These are phyloP conservation scores for Penicillium atrosanguineum DNA, from an alignment of 495 filamentous ascomycete species.

Conservation along the genomic window DNA sequence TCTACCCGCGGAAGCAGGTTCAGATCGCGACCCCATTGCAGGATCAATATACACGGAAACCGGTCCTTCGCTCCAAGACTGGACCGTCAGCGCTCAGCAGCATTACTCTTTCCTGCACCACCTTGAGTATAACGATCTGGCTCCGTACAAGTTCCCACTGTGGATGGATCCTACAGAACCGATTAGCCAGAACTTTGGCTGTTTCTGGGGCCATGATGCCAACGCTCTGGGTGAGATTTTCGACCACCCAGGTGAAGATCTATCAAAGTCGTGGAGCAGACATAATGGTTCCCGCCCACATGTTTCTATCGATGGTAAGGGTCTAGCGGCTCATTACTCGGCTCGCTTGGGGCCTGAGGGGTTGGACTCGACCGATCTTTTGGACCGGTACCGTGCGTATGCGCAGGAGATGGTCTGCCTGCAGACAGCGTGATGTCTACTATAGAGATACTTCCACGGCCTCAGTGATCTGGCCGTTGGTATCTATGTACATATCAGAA, in stretches of 20 bases:
- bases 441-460: background rate
- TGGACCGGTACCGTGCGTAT: conserved; percentile 51
- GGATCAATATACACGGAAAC: conserved; percentile 29
- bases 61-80: conserved; percentile 38
- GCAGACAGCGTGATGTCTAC: conserved; percentile 9
- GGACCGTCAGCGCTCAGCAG: conserved; percentile 52
- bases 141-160: conserved; percentile 51
- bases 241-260: conserved; percentile 3
- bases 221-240: conserved; percentile 13
- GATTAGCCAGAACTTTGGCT: conserved; percentile 47
- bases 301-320: conserved; percentile 52
- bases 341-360: conserved; percentile 33
- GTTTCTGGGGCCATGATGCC: conserved; percentile 45
- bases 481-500: background rate
- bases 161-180: conserved; percentile 45
- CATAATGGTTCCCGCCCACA: conserved; percentile 13
- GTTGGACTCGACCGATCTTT: conserved; percentile 48
- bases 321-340: conserved; percentile 50
- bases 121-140: conserved; percentile 42
- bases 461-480: background rate
- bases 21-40: conserved; percentile 29
- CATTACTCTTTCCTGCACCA: conserved; percentile 56
- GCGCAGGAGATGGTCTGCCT: conserved; percentile 48
- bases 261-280: background rate
- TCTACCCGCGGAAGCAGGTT: conserved; percentile 18